Evolutionary conservation across 148 eudicot species (phyloP).

Genomic region (Polygonum aviculare): DNA sequence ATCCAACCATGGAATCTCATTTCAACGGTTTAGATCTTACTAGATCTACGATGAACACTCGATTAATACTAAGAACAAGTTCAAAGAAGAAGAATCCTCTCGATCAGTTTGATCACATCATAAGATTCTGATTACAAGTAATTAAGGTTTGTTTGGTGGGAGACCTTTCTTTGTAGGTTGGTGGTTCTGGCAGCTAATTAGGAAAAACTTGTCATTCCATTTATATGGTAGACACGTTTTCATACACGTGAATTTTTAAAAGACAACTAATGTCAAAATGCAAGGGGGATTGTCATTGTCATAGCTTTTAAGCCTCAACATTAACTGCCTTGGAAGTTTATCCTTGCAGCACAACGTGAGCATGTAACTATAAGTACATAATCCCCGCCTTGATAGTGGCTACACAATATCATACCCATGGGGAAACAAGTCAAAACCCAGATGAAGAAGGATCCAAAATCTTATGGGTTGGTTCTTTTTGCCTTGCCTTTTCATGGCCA

Average conservation of each 20-base stretch:
- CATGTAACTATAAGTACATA: background rate
- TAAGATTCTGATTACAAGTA: background rate
- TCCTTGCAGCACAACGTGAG: background rate
- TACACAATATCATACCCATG: background rate
- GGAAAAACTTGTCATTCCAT: background rate
- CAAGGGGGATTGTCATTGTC: background rate
- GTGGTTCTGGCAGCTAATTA: background rate
- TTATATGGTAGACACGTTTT: background rate
- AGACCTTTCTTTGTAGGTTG: background rate
- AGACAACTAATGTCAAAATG: background rate
- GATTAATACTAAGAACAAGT: background rate
- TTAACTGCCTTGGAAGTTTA: background rate
- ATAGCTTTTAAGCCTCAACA: background rate
- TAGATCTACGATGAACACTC: background rate
- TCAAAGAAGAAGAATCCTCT: background rate
- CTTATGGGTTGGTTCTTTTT: conserved; percentile 4
- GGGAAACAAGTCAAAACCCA: background rate
- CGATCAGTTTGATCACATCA: background rate
- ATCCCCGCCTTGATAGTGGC: background rate
- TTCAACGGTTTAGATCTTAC: no score
- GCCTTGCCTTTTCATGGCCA: conserved; percentile 12
- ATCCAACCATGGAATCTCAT: no score
- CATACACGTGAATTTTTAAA: background rate
- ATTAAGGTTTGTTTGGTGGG: background rate
- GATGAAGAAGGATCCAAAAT: background rate